Percentiles rank a stretch among this genome's conserved stretches.
Conservation (phyloP, 2,329 filamentous ascomycete species). For the Claviceps citrina region DNA sequence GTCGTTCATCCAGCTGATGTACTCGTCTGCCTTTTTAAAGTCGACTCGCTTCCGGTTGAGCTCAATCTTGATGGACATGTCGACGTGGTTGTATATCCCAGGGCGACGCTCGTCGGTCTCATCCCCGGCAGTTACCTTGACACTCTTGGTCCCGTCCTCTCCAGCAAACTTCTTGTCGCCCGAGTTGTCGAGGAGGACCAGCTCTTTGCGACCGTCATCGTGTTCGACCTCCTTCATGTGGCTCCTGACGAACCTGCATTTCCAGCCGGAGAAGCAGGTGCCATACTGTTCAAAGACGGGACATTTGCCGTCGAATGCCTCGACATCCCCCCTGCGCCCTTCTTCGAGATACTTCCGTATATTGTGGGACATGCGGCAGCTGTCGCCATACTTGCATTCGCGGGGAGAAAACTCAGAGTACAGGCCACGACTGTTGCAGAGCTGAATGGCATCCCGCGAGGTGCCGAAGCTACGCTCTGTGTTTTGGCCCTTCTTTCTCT, state of each 20-base stretch:
- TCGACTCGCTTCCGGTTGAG: slow-evolving; percentile 57
- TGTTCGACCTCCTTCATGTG: slow-evolving; percentile 70
- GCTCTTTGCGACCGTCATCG: slow-evolving; percentile 68
- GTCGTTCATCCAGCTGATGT: slow-evolving; percentile 61
- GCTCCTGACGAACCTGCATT: slow-evolving; percentile 76
- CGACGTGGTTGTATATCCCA: slow-evolving; percentile 62
- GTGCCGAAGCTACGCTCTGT: slow-evolving; percentile 66
- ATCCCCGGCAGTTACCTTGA: slow-evolving; percentile 14
- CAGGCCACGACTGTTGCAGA: slow-evolving; percentile 61
- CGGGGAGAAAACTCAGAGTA: slow-evolving; percentile 68
- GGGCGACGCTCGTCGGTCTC: slow-evolving; percentile 33
- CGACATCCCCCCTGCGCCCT: slow-evolving; percentile 66
- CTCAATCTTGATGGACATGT: slow-evolving; percentile 53
- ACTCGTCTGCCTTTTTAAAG: slow-evolving; percentile 60
- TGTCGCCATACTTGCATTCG: slow-evolving; percentile 61
- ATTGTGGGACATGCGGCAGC: slow-evolving; percentile 71
- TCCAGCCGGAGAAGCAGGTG: slow-evolving; percentile 75
- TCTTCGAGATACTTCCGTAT: slow-evolving; percentile 71
- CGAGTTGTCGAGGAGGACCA: slow-evolving; percentile 46
- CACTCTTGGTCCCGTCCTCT: slow-evolving; percentile 2
- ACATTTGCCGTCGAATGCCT: slow-evolving; percentile 61
- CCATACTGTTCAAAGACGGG: slow-evolving; percentile 67
- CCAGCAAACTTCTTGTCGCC: slow-evolving; percentile 6
- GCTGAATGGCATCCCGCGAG: slow-evolving; percentile 58
- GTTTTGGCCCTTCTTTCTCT: slow-evolving; percentile 54